Conservation (phyloP, 306 rosid genomes). For the Pterocarpus macrocarpus region DNA sequence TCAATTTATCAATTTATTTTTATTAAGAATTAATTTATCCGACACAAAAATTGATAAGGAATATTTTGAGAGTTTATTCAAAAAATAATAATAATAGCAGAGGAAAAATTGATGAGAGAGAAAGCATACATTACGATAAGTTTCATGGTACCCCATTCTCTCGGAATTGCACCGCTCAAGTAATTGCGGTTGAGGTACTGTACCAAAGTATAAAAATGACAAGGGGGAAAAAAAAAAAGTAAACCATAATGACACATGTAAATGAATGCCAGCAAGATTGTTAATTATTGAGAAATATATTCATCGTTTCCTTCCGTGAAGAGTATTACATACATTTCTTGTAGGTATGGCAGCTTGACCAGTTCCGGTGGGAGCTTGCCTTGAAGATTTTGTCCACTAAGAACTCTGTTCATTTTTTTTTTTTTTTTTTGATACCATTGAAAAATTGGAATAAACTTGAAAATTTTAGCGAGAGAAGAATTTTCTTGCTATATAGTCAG, state of each 20-base stretch:
- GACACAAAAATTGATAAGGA: too few species aligned
- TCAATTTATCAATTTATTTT: too few species aligned
- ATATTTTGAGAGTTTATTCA: too few species aligned
- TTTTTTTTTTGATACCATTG: background rate
- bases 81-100: too few species aligned
- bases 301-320: background rate
- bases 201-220: too few species aligned
- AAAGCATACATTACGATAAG: background rate
- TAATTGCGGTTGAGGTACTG: conserved; percentile 58
- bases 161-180: conserved; percentile 56
- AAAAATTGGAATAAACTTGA: background rate
- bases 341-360: conserved; percentile 48
- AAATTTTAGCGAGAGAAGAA: background rate
- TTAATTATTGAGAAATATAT: too few species aligned
- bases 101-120: too few species aligned
- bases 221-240: too few species aligned
- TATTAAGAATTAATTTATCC: too few species aligned
- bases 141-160: conserved; percentile 50
- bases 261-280: too few species aligned
- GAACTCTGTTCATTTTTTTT: conserved; percentile 31
- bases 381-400: conserved; percentile 46
- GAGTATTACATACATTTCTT: conserved; percentile 50
- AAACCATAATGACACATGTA: too few species aligned
- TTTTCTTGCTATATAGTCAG: background rate
- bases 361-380: conserved; percentile 61